Evolutionary conservation across 2,329 filamentous ascomycete genomes (phyloP), one percentile per base, ranked within the genome.

Genomic region (Cladophialophora chaetospira): DNA sequence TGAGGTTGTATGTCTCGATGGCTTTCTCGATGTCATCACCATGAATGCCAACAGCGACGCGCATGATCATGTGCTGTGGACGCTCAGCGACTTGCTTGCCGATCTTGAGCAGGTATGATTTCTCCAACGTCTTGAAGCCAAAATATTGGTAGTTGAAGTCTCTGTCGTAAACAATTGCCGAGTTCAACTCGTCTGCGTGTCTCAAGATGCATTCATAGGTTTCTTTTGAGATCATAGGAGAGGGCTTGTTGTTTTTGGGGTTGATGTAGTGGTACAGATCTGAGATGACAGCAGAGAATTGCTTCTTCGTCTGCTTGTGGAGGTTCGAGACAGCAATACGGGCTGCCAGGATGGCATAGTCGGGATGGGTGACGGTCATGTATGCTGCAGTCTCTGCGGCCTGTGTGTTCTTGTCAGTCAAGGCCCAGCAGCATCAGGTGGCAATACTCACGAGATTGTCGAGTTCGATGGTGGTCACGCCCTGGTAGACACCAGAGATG

Each of bases 111-210:
- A 99, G 87, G 71, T 99, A 99, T 70, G 94, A 99, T 60, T 94
- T 88, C 81, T 99, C 94, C 35, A 99, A 81, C 5, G 94, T 99
- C 85, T 99, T 99, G 86, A 99, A 99, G 64, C 94, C 94, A 70
- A 99, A 99, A 80, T 96, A 99, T 80, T 99, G 94, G 81, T 99
- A 99, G 84, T 97, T 97, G 84, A 99, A 99, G 74, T 99, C 94
- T 67, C 94, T 89, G 79, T 99, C 94, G 70, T 97, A 99, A 69
- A 99, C 93, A 73, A 99, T 97, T 69, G 94, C 94, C 40, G 93
- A 97, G 81, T 99, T 96, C 56, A 99, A 84, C 77, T 99, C 94
- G 55, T 96, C 94, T 69, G 91, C 91, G 76, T 99, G 91, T 70
- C 88, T 89, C 89, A 96, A 94, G 64, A 99, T 88, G 62, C 86